Base-by-base conservation (phyloP, 805 yeast species). In the Brettanomyces custersianus region DNA sequence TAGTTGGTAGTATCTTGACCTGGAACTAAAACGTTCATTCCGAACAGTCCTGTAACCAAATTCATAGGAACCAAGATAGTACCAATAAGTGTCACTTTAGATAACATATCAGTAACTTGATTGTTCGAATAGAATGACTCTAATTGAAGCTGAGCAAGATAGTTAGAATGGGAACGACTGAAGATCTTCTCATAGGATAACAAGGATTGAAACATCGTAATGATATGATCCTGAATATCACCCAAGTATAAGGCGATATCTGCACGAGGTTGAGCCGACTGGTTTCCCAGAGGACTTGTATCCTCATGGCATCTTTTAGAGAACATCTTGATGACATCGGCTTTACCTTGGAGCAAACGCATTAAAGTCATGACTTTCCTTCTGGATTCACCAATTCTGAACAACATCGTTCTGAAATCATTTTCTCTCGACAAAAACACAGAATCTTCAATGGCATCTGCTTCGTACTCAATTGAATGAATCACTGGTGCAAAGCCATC, bases 211-310 rank as follows among this genome's bases (percentile, higher is more conserved):
- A 77, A 82, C 96, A 90, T 90, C 13, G 97, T 90, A 40, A 88
- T 78, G 51, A 90, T 82, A 72, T 88, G 97, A 68, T 88, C 96
- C 62, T 87, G 96, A 54, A 88, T 88, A 74, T 88, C 97, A 39
- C 96, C 96, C 42, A 88, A 62, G 57, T 85, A 90, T 44, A 88
- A 66, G 0, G 94, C 95, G 60, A 88, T 88, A 50, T 90, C 96
- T 20, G 82, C 90, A 50, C 94, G 71, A 35, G 96, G 95, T 47
- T 77, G 74, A 1, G 71, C 66, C 20, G 54, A 45, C 3, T 40
- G 41, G 7, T 38, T 31, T 3, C 37, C 45, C n/a, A 39, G 29
- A 26, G 33, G 21, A 9, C 15, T 44, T 4, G 64, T 70, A 41
- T 73, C 77, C 60, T 87, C 96, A 50, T 81, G 88, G 59, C 96